Conservation (phyloP, 441 rosid genomes). For the Corymbia calophylla region DNA sequence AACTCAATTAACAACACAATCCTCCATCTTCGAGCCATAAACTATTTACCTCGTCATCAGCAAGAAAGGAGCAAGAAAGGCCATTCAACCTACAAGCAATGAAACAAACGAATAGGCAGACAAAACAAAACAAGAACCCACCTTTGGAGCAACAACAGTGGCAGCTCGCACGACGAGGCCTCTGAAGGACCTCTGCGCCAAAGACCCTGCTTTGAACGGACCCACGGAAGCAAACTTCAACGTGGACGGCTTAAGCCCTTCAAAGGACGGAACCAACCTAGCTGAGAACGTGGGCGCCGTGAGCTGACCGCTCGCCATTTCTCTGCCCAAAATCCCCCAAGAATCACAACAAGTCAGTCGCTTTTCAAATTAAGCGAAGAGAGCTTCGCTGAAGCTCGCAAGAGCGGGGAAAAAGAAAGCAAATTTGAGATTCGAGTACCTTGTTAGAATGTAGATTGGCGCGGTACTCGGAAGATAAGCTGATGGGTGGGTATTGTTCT, state of each 20-base stretch:
- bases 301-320: constrained; percentile 74
- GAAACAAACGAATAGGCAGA: neutral
- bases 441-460: neutral
- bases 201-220: constrained; percentile 24
- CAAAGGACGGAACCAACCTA: constrained; percentile 50
- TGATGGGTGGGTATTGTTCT: no score
- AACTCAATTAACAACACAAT: neutral
- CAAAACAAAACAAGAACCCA: neutral
- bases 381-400: neutral
- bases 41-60: neutral
- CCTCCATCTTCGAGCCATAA: neutral
- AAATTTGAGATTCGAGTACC: neutral
- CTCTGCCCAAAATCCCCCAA: constrained; percentile 1
- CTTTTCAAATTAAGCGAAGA: neutral
- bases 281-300: constrained; percentile 54
- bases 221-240: constrained; percentile 49
- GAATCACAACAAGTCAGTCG: neutral
- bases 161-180: constrained; percentile 77
- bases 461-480: neutral
- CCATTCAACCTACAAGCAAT: neutral
- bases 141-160: constrained; percentile 85
- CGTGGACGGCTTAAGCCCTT: constrained; percentile 59
- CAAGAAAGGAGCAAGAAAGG: neutral
- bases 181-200: constrained; percentile 25
- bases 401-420: neutral